phyloP scores from a whole-genome alignment of 2,329 filamentous ascomycete species.

The Aspergillus pseudoterreus region DNA sequence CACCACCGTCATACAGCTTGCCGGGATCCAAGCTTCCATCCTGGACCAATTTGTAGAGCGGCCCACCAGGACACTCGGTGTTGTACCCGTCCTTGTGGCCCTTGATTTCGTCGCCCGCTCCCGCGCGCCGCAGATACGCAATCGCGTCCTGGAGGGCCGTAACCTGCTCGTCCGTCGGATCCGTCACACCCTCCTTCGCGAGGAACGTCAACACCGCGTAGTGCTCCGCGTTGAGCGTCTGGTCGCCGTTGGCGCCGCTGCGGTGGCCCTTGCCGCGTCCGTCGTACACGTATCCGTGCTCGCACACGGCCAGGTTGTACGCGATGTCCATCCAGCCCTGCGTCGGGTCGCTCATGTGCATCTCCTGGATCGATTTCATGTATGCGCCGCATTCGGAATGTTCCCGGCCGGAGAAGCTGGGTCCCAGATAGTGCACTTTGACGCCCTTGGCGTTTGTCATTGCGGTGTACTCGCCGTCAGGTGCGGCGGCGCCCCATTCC shows the following conservation, averaged over 20 bases:
- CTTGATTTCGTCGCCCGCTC: conserved; percentile 4
- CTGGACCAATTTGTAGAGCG: conserved; percentile 1
- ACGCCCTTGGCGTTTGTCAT: conserved; percentile 2
- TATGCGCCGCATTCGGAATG: conserved; percentile 1
- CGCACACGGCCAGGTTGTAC: conserved; percentile 5
- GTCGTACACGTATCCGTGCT: conserved; percentile 9
- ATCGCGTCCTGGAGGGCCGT: conserved; percentile 5
- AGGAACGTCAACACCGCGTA: conserved; percentile 10
- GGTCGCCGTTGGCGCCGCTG: conserved; percentile 6
- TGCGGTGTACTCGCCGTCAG: conserved; percentile 4
- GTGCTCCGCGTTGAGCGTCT: conserved; percentile 5
- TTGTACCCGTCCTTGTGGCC: conserved; percentile 5
- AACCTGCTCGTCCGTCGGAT: conserved; percentile 3
- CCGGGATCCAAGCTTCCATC: conserved; percentile 6
- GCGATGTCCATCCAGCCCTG: conserved; percentile 9
- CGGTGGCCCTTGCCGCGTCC: conserved; percentile 5
- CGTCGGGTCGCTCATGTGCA: conserved; percentile 1
- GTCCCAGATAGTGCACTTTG: conserved; percentile 9
- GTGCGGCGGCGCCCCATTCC: conserved; percentile 4
- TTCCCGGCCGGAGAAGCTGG: neutral
- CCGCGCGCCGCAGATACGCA: conserved; percentile 4
- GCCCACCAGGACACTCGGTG: conserved; percentile 4
- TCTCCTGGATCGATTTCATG: conserved; percentile 5
- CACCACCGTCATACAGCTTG: conserved; percentile 1
- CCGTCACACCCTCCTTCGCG: conserved; percentile 2